Percentiles rank a stretch among this genome's conserved stretches.
Conservation (phyloP, 2,329 filamentous ascomycete genomes). For the Dothideomycetes sp. region DNA sequence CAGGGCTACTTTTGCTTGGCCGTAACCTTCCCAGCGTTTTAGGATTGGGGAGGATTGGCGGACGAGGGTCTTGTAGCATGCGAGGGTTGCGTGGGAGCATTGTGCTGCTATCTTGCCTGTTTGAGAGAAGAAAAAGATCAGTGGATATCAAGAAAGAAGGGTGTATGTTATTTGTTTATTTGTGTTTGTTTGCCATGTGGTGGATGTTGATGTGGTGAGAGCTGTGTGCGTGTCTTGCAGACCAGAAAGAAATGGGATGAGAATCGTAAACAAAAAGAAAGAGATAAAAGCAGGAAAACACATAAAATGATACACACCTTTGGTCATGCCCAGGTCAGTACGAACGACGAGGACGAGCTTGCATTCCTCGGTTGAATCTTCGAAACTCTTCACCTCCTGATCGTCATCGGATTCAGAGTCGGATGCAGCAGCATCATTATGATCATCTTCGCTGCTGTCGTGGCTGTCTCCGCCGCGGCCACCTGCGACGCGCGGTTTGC, state of each 20-base stretch:
- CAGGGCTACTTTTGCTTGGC: conserved; percentile 89
- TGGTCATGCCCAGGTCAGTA: conserved; percentile 94
- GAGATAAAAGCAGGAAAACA: neutral
- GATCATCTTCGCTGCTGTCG: conserved; percentile 27
- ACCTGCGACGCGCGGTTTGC: conserved; percentile 5
- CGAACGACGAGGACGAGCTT: conserved; percentile 88
- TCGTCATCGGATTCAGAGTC: conserved; percentile 29
- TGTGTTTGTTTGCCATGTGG: no score
- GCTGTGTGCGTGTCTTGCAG: no score
- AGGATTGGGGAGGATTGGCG: conserved; percentile 54
- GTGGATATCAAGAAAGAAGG: no score
- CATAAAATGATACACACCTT: conserved; percentile 51
- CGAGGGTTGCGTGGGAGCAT: conserved; percentile 89
- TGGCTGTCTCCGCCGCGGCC: conserved; percentile 21
- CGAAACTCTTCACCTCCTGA: conserved; percentile 39
- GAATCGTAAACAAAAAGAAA: no score
- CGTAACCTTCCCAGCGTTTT: conserved; percentile 71
- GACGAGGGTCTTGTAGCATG: conserved; percentile 83
- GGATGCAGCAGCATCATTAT: conserved; percentile 26
- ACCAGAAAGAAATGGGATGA: no score
- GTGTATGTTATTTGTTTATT: no score
- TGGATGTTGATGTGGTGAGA: no score
- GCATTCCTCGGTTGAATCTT: conserved; percentile 63
- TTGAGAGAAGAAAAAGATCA: neutral
- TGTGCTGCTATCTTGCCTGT: conserved; percentile 94